Evolutionary conservation across 805 yeast genomes (phyloP), one percentile per base, ranked within the genome.

Genomic region (Metschnikowia aberdeeniae): DNA sequence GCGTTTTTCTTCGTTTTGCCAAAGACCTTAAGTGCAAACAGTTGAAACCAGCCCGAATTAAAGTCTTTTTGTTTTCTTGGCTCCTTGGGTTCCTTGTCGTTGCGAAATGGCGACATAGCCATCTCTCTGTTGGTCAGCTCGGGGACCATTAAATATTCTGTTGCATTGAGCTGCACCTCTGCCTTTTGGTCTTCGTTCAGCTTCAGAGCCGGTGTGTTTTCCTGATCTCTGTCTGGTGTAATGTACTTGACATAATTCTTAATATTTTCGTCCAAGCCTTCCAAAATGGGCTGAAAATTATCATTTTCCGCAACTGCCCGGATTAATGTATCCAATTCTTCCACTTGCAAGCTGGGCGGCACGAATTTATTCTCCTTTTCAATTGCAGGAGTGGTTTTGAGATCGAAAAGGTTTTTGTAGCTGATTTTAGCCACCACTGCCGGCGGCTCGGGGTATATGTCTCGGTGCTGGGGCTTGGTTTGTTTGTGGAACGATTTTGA

Each of bases 1-100:
- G 6, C 26, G 8, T 22, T 22, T 22, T 22, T 22, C 8, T 22
- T 5, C 14, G 32, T 24, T 10, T 24, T 32, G 17, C 32, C 46
- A n/a, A 47, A 46, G 13, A 38, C 30, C 28, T 28, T 46, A 19
- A 34, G 47, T 20, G 28, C 12, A 13, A 39, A 20, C 22, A 22
- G 31, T 26, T 30, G 40, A 20, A 37, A 29, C 40, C 40, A 37
- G 8, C 40, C 27, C 40, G 22, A 14, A 5, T 22, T 22, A 7
- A 4, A 7, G 26, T 5, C 8, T 19, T 29, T 30, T 9, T 19
- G 27, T 8, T 29, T 29, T 11, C 7, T 29, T 29, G n/a, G 40
- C 9, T 6, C 19, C 10, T 26, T 8, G 9, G 34, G 27, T 37
- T 37, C 14, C 11, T 29, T n/a, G 34, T 22, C 24, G 6, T 22